Conservation (phyloP, 208 protist species). For the Herpetomonas tarakana region DNA sequence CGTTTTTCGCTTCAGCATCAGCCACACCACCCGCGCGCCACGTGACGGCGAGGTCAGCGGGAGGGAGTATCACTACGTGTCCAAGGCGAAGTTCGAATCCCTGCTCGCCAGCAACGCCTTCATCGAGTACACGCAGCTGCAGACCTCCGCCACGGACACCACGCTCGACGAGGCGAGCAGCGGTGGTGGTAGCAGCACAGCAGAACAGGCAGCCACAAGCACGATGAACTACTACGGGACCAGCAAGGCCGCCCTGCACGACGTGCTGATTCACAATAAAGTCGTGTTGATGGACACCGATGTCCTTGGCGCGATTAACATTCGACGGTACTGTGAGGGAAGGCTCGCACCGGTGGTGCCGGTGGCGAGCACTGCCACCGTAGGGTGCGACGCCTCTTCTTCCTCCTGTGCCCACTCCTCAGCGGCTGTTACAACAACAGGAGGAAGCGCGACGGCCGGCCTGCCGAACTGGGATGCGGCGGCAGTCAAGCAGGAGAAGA, state of each 20-base stretch:
- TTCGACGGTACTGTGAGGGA: conserved; percentile 41
- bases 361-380: not conserved
- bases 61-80: conserved; percentile 84
- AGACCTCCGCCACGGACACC: not conserved
- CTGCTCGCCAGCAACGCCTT: conserved; percentile 56
- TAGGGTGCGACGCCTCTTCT: too few species aligned
- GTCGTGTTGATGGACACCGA: conserved; percentile 84
- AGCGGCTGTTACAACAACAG: too few species aligned
- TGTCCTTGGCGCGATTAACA: conserved; percentile 64
- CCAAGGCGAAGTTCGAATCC: conserved; percentile 36
- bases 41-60: conserved; percentile 78
- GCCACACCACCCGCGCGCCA: conserved; percentile 84
- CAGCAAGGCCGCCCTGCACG: conserved; percentile 50
- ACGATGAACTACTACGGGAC: conserved; percentile 83
- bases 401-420: too few species aligned
- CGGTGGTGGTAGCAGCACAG: too few species aligned
- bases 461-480: too few species aligned
- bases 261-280: conserved; percentile 35
- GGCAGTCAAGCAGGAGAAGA: not conserved
- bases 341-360: conserved; percentile 7
- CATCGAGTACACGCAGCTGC: conserved; percentile 73
- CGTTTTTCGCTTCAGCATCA: conserved; percentile 83
- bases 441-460: too few species aligned
- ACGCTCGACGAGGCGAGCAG: conserved; percentile 6
- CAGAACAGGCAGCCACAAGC: not conserved